Conservation (phyloP, 169 alveolate species). For the Plasmodium gonderi region DNA sequence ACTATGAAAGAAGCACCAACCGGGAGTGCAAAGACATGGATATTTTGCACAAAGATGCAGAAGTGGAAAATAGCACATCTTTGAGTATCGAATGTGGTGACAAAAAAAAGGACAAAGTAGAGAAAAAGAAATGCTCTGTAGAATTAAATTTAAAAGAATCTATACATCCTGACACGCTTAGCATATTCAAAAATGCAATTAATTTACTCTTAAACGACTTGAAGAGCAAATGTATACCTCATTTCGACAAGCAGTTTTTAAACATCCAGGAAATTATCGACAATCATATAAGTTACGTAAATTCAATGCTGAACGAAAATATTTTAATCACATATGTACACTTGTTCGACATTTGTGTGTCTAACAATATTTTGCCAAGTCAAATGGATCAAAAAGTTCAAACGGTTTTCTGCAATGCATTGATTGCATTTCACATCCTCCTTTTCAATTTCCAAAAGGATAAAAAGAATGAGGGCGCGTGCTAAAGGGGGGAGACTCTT, state of each 20-base stretch:
- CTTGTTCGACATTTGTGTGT: slow-evolving; percentile 51
- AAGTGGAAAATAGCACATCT: neutral
- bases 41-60: neutral
- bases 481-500: no score
- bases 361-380: slow-evolving; percentile 68
- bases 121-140: slow-evolving; percentile 5
- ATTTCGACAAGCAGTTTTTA: slow-evolving; percentile 48
- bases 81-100: neutral
- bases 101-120: neutral
- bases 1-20: neutral
- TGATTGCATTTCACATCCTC: slow-evolving; percentile 52
- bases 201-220: slow-evolving; percentile 45
- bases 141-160: slow-evolving; percentile 34
- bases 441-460: slow-evolving; percentile 21
- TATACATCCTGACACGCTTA: slow-evolving; percentile 37
- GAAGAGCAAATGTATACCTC: slow-evolving; percentile 56
- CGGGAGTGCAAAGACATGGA: neutral
- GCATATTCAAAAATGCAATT: slow-evolving; percentile 62
- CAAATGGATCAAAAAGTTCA: slow-evolving; percentile 63
- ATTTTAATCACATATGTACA: slow-evolving; percentile 60
- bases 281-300: slow-evolving; percentile 57
- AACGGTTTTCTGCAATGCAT: slow-evolving; percentile 57
- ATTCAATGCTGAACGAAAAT: slow-evolving; percentile 35
- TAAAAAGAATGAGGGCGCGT: neutral
- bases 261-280: slow-evolving; percentile 46